A percentile compares a stretch with the other conserved stretches of the same genome.
Conservation (phyloP, 805 yeast species). For the Myxozyma geophila region DNA sequence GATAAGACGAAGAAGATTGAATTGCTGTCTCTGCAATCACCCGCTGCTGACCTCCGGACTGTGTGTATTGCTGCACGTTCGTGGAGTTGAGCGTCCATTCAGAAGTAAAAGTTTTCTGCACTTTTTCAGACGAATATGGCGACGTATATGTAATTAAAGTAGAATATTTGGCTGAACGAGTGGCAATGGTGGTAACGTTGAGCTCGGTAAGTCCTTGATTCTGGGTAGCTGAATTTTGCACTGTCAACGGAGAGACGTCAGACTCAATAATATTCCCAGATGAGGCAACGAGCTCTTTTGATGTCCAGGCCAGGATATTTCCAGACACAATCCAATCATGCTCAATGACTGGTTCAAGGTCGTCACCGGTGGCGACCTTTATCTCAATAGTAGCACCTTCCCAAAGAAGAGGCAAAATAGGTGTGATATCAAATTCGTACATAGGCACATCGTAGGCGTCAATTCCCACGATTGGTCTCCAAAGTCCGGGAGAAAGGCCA, state of each 20-base stretch:
- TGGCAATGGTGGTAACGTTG: slow-evolving; percentile 28
- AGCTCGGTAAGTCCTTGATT: slow-evolving; percentile 8
- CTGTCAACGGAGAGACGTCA: slow-evolving; percentile 7
- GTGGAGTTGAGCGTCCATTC: slow-evolving; percentile 9
- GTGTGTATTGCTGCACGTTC: slow-evolving; percentile 16
- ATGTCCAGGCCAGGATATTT: slow-evolving; percentile 28
- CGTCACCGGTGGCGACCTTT: slow-evolving; percentile 92
- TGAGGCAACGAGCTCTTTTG: slow-evolving; percentile 12
- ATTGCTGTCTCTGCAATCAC: slow-evolving; percentile 13
- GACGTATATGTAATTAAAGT: neutral
- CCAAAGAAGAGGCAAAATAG: slow-evolving; percentile 74
- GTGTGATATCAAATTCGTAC: slow-evolving; percentile 71
- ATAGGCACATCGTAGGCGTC: slow-evolving; percentile 75
- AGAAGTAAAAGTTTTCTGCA: neutral
- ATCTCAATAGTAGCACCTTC: slow-evolving; percentile 51
- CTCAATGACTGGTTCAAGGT: slow-evolving; percentile 48
- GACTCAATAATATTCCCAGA: slow-evolving; percentile 15
- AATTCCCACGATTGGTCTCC: slow-evolving; percentile 79
- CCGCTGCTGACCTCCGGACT: slow-evolving; percentile 22
- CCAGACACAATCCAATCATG: slow-evolving; percentile 35
- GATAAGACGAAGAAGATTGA: neutral
- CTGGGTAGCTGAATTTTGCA: slow-evolving; percentile 2
- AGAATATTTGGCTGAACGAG: slow-evolving; percentile 4
- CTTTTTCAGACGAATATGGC: neutral
- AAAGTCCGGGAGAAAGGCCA: slow-evolving; percentile 76